Evolutionary conservation across 1,284 basidiomycete genomes (phyloP).

Genomic region (Apiotrichum mycotoxinovorans): DNA sequence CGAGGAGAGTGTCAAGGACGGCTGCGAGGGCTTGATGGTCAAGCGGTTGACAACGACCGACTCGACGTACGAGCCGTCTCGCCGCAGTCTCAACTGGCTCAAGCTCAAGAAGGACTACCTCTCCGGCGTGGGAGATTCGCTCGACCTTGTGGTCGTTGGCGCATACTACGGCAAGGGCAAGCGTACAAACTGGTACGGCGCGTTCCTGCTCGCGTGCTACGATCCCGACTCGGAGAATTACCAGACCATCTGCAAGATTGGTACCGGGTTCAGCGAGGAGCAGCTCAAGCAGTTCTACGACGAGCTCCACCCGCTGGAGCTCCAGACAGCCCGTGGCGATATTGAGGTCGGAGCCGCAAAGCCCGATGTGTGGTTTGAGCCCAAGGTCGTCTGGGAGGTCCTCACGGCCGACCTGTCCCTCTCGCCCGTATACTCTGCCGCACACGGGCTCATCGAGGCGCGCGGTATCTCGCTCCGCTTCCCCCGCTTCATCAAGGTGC

Average conservation of each 20-base stretch:
- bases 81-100: slow-evolving; percentile 94
- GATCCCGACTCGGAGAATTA: slow-evolving; percentile 85
- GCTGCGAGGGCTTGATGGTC: slow-evolving; percentile 98
- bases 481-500: slow-evolving; percentile 84
- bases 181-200: slow-evolving; percentile 92
- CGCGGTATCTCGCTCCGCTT: slow-evolving; percentile 93
- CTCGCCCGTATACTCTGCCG: slow-evolving; percentile 95
- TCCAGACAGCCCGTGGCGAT: slow-evolving; percentile 58
- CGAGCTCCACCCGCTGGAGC: slow-evolving; percentile 74
- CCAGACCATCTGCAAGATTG: slow-evolving; percentile 98
- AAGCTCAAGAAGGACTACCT: slow-evolving; percentile 99
- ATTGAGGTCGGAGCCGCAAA: slow-evolving; percentile 84
- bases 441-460: slow-evolving; percentile 84
- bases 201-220: slow-evolving; percentile 91
- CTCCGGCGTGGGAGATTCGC: slow-evolving; percentile 93
- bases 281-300: slow-evolving; percentile 76
- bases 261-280: slow-evolving; percentile 96
- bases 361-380: slow-evolving; percentile 93
- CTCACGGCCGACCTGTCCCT: slow-evolving; percentile 93
- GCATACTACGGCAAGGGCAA: slow-evolving; percentile 98
- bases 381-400: slow-evolving; percentile 95
- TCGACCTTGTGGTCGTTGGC: slow-evolving; percentile 95
- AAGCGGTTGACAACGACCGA: slow-evolving; percentile 92
- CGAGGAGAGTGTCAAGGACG: slow-evolving; percentile 94
- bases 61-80: slow-evolving; percentile 91